Base-by-base conservation (phyloP, 306 rosid species). In the Vachellia pachyceras region DNA sequence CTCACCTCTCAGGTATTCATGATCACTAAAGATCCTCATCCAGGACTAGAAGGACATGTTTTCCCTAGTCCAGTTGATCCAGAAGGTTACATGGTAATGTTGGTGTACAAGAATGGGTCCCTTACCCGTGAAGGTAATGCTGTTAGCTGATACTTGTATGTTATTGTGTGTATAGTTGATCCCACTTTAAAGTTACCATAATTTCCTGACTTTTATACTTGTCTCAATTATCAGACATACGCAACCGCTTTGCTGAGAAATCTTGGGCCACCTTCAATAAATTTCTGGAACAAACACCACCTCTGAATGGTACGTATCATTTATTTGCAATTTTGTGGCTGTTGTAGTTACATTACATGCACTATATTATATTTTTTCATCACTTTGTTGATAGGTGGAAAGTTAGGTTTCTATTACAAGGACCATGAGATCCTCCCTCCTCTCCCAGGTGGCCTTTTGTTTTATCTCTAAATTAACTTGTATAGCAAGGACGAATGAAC, bases 391-490 rank as follows among this genome's bases (percentile, higher is more conserved):
- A 67, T 44, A 95, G 99, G 87, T 86, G 98, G 99, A 57, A 93
- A 89, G 88, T 47, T 95, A 41, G 99, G 99, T 65, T 95, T 93
- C 89, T 95, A 91, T 89, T 95, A 89, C 89, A 95, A 93, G 90
- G 99, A 95, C 72, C 97, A 93, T 85, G 99, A 95, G 86, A 95
- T 95, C 84, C 85, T 95, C 71, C 99, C 99, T 72, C 99, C 98
- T 14, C 98, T 95, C 57, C 99, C 99, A 86, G 98, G 99, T 95
- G n/a, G 17, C 83, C 68, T 49, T 49, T 71, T 84, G 50, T 76
- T 80, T 78, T 78, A 61, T 33, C 5, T 8, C 58, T 70, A 36
- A 72, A 67, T 18, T 77, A 29, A 22, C 81, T 58, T 76, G 9
- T 23, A 61, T 44, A 37, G 49, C 20, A 12, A 77, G 47, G 36